phyloP scores from a whole-genome alignment of 768 basidiomycete species.

The Lactarius hatsudake region DNA sequence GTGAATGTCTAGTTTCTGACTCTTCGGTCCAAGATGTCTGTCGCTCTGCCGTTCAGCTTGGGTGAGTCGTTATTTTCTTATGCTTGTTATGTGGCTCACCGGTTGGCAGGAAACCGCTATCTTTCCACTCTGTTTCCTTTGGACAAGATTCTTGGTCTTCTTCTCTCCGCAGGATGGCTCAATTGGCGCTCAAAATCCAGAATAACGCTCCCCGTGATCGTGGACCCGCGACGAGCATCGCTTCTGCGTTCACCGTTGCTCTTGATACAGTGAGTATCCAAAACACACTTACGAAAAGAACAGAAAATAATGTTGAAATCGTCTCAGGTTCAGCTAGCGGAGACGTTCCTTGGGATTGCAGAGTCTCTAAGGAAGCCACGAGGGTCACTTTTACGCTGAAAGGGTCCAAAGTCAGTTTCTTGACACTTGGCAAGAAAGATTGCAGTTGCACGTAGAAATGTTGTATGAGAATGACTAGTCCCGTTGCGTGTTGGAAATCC shows the following conservation, averaged over 20 bases:
- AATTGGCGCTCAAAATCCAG: slow-evolving; percentile 48
- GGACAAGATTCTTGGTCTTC: slow-evolving; percentile 36
- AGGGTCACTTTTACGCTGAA: slow-evolving; percentile 42
- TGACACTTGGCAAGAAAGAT: not conserved
- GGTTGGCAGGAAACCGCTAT: slow-evolving; percentile 45
- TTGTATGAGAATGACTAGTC: too few relatives aligned
- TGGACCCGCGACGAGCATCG: not conserved
- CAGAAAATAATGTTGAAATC: not conserved
- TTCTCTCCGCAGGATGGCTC: slow-evolving; percentile 49
- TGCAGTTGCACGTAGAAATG: not conserved
- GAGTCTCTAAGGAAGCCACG: slow-evolving; percentile 55
- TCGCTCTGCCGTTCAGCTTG: slow-evolving; percentile 41
- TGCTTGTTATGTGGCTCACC: not conserved
- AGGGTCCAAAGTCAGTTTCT: not conserved
- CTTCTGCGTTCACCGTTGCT: slow-evolving; percentile 44
- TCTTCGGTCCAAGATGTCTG: slow-evolving; percentile 40
- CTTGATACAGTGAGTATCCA: slow-evolving; percentile 13
- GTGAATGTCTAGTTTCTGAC: slow-evolving; percentile 42
- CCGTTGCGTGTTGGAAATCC: too few relatives aligned
- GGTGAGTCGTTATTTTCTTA: slow-evolving; percentile 33
- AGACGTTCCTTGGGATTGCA: slow-evolving; percentile 54
- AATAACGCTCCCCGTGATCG: slow-evolving; percentile 42
- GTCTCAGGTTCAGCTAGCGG: slow-evolving; percentile 47
- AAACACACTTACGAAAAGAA: not conserved
- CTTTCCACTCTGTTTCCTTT: slow-evolving; percentile 57